Percentiles rank a stretch among this genome's conserved stretches.
These are phyloP conservation scores for Blastocystis sp. DNA, from an alignment of 352 stramenopile genomes.

Conservation along the genomic window DNA sequence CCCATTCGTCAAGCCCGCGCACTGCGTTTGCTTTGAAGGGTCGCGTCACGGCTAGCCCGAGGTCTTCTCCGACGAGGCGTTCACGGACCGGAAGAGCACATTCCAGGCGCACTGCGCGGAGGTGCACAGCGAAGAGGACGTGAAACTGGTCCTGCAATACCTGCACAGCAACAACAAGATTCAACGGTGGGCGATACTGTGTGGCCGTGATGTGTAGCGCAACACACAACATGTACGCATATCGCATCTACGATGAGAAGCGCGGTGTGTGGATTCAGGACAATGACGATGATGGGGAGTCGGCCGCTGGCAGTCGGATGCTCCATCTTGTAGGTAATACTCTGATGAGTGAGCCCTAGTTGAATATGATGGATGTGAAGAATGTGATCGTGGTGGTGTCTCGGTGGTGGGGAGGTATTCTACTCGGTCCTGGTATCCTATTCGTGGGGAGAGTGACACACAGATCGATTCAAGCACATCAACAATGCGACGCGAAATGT, in stretches of 20 bases:
- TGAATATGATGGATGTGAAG: constrained; percentile 72
- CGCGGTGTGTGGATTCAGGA: constrained; percentile 70
- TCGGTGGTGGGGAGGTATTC: constrained; percentile 73
- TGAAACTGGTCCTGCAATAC: constrained; percentile 58
- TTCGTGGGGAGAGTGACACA: neutral
- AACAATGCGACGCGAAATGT: constrained; percentile 73
- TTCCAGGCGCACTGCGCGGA: constrained; percentile 68
- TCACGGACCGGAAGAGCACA: constrained; percentile 63
- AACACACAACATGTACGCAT: constrained; percentile 74
- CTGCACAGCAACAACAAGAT: constrained; percentile 66
- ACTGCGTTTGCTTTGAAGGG: neutral
- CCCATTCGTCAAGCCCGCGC: neutral
- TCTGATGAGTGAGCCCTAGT: neutral
- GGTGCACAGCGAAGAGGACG: constrained; percentile 54
- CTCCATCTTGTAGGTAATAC: constrained; percentile 46
- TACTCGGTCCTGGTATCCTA: constrained; percentile 70
- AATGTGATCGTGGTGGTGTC: constrained; percentile 73
- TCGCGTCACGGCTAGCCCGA: neutral
- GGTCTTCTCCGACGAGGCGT: constrained; percentile 63
- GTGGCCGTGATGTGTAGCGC: constrained; percentile 65
- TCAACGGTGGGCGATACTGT: constrained; percentile 3
- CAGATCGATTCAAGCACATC: constrained; percentile 73
- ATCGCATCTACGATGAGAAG: constrained; percentile 71
- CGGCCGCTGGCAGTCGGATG: constrained; percentile 70
- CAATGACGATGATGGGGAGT: constrained; percentile 74